Conservation (phyloP, 371 early-diverging fungal genomes). For the Syncephalis plumigaleata region DNA sequence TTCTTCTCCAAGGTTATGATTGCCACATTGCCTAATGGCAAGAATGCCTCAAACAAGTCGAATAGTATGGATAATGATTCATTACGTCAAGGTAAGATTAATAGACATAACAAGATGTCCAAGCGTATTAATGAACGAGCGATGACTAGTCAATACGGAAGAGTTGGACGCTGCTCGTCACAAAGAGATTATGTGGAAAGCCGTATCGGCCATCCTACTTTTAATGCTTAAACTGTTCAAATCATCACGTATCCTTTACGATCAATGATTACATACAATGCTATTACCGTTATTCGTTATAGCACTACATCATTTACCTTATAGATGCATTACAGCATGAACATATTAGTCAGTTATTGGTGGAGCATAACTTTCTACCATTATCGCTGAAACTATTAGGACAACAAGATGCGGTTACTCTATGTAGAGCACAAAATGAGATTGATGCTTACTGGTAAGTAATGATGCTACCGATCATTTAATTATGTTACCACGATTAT, state of each 20-base stretch:
- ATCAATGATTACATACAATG: no score
- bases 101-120: no score
- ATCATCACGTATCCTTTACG: slow-evolving; percentile 29
- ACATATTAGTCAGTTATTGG: slow-evolving; percentile 53
- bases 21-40: no score
- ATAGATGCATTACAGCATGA: slow-evolving; percentile 60
- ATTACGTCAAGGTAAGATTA: no score
- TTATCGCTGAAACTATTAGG: slow-evolving; percentile 65
- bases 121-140: no score
- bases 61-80: no score
- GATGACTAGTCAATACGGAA: slow-evolving; percentile 8
- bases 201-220: slow-evolving; percentile 48
- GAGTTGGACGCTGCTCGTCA: slow-evolving; percentile 31
- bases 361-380: slow-evolving; percentile 67
- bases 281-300: no score
- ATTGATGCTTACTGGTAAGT: slow-evolving; percentile 33
- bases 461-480: neutral
- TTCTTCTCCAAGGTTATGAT: no score
- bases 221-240: slow-evolving; percentile 52
- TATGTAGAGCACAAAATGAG: slow-evolving; percentile 34
- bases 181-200: slow-evolving; percentile 56
- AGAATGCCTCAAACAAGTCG: no score
- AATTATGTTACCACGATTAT: neutral
- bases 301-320: neutral
- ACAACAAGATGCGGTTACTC: slow-evolving; percentile 39